A percentile compares a stretch with the other conserved stretches of the same genome.
Conservation (phyloP, 2,329 filamentous ascomycete genomes). For the Fragosphaeria purpurea region DNA sequence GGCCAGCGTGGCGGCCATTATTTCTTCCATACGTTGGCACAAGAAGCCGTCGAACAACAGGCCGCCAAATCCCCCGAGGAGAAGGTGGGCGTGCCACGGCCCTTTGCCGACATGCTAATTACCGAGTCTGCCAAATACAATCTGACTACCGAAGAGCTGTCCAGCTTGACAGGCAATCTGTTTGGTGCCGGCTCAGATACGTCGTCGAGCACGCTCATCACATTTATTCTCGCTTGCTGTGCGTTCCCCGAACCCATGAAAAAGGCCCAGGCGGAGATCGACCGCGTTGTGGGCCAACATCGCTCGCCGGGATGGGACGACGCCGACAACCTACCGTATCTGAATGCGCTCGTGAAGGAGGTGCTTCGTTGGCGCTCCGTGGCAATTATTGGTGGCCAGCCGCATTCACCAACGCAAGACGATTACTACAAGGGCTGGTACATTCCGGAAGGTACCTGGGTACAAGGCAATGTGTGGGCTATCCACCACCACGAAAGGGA, state of each 20-base stretch:
- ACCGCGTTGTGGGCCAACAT: conserved; percentile 35
- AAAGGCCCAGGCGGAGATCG: conserved; percentile 42
- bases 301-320: conserved; percentile 40
- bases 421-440: conserved; percentile 36
- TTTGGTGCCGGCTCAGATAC: conserved; percentile 41
- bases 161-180: conserved; percentile 35
- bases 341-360: conserved; percentile 45
- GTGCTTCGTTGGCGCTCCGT: conserved; percentile 46
- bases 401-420: conserved; percentile 38
- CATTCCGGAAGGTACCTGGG: conserved; percentile 39
- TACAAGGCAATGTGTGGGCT: conserved; percentile 42
- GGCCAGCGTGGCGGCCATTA: conserved; percentile 31
- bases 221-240: conserved; percentile 40
- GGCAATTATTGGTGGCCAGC: conserved; percentile 39
- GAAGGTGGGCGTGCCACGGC: conserved; percentile 17
- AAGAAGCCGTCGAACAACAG: conserved; percentile 36
- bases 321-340: conserved; percentile 37
- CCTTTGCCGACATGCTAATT: conserved; percentile 38
- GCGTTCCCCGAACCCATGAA: conserved; percentile 35
- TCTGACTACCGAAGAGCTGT: conserved; percentile 34
- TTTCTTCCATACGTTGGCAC: conserved; percentile 42
- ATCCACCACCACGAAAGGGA: conserved; percentile 36
- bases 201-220: conserved; percentile 33
- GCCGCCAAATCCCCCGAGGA: conserved; percentile 15
- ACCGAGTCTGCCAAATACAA: conserved; percentile 35